Evolutionary conservation across 2,329 filamentous ascomycete species (phyloP).

Genomic region (Alternaria dauci): DNA sequence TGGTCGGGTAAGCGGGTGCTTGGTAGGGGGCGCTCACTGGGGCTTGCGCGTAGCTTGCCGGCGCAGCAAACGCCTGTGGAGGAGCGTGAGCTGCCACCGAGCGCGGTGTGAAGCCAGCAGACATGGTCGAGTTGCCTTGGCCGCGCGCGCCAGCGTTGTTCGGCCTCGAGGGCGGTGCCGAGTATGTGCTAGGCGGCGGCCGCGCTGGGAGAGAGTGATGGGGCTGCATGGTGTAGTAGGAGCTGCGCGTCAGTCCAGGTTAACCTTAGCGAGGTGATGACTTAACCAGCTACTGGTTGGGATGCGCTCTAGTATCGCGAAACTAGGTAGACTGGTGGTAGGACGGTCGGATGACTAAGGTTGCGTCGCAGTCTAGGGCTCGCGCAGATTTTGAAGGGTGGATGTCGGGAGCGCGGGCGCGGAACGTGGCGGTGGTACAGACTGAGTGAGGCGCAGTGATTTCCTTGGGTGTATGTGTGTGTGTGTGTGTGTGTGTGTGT

Average conservation of each 20-base stretch:
- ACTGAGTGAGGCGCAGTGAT: constrained; percentile 13
- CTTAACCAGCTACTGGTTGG: constrained; percentile 32
- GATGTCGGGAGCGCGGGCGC: constrained; percentile 2
- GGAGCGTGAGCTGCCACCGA: constrained; percentile 56
- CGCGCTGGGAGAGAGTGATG: constrained; percentile 77
- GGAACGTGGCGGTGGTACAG: constrained; percentile 2
- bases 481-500: too few relatives aligned
- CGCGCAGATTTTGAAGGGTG: constrained; percentile 3
- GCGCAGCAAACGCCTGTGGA: constrained; percentile 49
- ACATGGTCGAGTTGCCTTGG: constrained; percentile 49
- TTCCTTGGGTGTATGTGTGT: constrained; percentile 21
- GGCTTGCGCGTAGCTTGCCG: constrained; percentile 50
- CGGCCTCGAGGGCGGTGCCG: constrained; percentile 68
- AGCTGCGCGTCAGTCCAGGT: constrained; percentile 25
- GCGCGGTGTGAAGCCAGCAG: constrained; percentile 67
- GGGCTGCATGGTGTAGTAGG: constrained; percentile 42
- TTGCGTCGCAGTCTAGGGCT: not conserved
- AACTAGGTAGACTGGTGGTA: constrained; percentile 13
- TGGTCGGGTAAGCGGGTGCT: constrained; percentile 51
- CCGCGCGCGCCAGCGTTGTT: constrained; percentile 36
- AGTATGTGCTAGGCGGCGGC: constrained; percentile 69
- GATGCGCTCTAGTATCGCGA: constrained; percentile 14
- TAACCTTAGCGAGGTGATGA: constrained; percentile 29
- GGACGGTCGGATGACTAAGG: constrained; percentile 7
- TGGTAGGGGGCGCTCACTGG: constrained; percentile 54